A percentile compares a stretch with the other conserved stretches of the same genome.
phyloP scores from a whole-genome alignment of 2,329 filamentous ascomycete genomes.

The Ophiostoma ulmi region DNA sequence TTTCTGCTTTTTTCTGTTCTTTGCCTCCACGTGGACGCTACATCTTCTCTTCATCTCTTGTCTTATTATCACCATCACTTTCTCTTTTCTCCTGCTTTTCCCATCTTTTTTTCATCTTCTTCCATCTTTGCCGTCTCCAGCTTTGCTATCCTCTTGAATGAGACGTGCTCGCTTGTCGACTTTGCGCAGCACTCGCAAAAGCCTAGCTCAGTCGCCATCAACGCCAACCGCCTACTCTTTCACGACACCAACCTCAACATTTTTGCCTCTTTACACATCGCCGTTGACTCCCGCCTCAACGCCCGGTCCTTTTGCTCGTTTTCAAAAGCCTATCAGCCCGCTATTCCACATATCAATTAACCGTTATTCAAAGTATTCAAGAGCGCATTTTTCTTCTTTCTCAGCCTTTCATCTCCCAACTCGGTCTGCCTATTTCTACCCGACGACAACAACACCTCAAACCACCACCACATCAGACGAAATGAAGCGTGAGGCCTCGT shows the following conservation, averaged over 20 bases:
- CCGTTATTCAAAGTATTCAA: no score
- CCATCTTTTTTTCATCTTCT: not conserved
- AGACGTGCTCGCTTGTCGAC: conserved; percentile 22
- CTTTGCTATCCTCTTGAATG: conserved; percentile 24
- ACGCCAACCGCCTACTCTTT: not conserved
- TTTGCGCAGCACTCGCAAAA: conserved; percentile 27
- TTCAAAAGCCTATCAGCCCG: not conserved
- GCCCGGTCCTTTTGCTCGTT: not conserved
- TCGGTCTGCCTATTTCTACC: not conserved
- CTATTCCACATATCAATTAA: not conserved
- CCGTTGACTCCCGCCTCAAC: no score
- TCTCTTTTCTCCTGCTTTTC: not conserved
- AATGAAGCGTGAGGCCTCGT: conserved; percentile 33
- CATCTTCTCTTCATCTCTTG: not conserved
- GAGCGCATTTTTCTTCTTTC: not conserved
- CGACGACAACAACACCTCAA: not conserved
- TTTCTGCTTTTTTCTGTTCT: not conserved
- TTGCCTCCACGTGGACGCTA: not conserved
- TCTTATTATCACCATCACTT: not conserved
- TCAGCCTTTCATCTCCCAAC: not conserved
- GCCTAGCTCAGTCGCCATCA: conserved; percentile 19
- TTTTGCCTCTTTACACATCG: not conserved
- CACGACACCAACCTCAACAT: not conserved
- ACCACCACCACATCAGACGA: not conserved
- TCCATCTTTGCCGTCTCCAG: not conserved